Evolutionary conservation across 2,329 filamentous ascomycete species (phyloP), one percentile per base, ranked within the genome.

Genomic region (Colletotrichum spaethianum): DNA sequence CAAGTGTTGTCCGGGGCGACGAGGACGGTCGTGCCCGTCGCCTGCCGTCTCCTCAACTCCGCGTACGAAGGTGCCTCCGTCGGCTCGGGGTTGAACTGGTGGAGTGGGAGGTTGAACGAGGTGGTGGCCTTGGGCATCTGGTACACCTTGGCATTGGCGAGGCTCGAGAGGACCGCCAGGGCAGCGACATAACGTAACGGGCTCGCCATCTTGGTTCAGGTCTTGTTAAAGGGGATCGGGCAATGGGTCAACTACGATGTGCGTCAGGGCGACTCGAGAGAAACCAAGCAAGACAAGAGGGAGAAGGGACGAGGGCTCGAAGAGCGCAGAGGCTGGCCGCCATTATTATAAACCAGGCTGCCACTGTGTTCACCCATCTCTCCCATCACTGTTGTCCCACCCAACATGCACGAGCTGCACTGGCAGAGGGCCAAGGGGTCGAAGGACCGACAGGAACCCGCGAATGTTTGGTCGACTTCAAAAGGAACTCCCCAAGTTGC

Each of bases 1-100:
- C 87, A 89, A 0, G 84, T 87, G 72, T 86, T 86, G 75, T 88
- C 86, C 1, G 85, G 83, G 14, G 82, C 86, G 65, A 85, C 76
- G n/a, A 86, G 79, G 36, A 85, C 80, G 0, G 80, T 84, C 23
- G 78, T 70, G n/a, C 72, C 77, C n/a, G 73, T 61, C 23, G 74
- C 74, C 59, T 78, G 77, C 68, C 78, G 80, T 75, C 75, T 80
- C 40, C 78, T 77, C 16, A 83, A 75, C 23, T 82, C 80, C n/a
- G 78, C 76, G 36, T 81, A 65, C 16, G 73, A 77, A 3, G 85
- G 83, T 8, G 82, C 81, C 40, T 77, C 53, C 11, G 86, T 88
- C 36, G 86, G 85, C 71, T 77, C 77, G 5, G 86, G 84, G 6
- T 76, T 77, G 64, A 81, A 75, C 44, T 82, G 82, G 67, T 83